Conservation (phyloP, 441 rosid species). For the Mallotus repandus region DNA sequence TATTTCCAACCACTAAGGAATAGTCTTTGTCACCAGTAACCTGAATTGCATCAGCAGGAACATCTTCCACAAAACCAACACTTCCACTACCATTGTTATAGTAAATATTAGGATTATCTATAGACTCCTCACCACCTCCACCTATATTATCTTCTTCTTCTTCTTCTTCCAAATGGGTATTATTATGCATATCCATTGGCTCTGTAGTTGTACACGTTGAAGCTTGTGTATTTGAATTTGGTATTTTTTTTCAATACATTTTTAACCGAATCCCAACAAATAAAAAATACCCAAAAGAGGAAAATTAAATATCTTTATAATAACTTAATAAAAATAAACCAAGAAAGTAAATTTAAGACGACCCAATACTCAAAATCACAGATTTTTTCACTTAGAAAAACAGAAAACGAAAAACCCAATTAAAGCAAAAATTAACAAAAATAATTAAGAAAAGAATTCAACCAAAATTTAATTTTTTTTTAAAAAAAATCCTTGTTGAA, state of each 20-base stretch:
- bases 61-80: constrained; percentile 30
- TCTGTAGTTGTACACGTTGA: constrained; percentile 25
- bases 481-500: neutral
- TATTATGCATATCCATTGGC: constrained; percentile 28
- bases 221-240: constrained; percentile 26
- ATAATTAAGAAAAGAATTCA: too few relatives aligned
- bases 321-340: neutral
- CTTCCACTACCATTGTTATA: constrained; percentile 29
- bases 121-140: constrained; percentile 35
- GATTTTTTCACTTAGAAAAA: neutral
- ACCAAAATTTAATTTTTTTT: neutral
- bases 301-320: neutral
- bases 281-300: neutral
- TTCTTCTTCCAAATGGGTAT: too few relatives aligned
- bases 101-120: constrained; percentile 32
- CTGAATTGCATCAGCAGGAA: constrained; percentile 23
- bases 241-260: constrained; percentile 24
- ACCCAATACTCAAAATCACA: neutral
- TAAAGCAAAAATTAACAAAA: too few relatives aligned
- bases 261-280: neutral
- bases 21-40: constrained; percentile 27
- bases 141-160: constrained; percentile 30
- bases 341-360: neutral
- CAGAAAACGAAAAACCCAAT: neutral
- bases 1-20: constrained; percentile 25